Conservation (phyloP, 371 early-diverging fungal species). For the Mucor ambiguus region DNA sequence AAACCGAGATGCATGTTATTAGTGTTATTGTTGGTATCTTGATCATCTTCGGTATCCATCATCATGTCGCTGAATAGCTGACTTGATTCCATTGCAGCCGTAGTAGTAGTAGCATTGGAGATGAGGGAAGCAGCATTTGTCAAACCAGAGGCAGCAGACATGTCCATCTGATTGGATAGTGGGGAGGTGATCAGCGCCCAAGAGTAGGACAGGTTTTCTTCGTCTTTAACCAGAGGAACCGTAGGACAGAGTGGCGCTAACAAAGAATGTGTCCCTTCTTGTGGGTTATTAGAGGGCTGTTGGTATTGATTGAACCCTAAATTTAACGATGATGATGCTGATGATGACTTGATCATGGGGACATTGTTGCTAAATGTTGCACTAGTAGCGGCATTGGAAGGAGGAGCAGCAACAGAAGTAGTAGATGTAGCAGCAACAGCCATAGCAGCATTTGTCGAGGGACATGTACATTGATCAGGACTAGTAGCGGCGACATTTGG, state of each 20-base stretch:
- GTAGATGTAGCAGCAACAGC: not conserved
- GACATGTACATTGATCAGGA: constrained; percentile 15
- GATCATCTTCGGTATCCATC: constrained; percentile 4
- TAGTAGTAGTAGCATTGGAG: constrained; percentile 2
- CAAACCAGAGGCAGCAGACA: not conserved
- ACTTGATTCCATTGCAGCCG: not conserved
- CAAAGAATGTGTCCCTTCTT: constrained; percentile 16
- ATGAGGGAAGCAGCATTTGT: not conserved
- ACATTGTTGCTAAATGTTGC: constrained; percentile 1
- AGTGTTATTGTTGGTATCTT: constrained; percentile 9
- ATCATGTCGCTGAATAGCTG: constrained; percentile 13
- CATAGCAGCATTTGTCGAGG: constrained; percentile 7
- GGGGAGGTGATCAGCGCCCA: constrained; percentile 38
- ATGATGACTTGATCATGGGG: constrained; percentile 6
- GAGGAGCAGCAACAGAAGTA: not conserved
- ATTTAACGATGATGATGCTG: not conserved
- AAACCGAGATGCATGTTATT: constrained; percentile 24
- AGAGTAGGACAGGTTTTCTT: constrained; percentile 23
- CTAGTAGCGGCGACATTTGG: not conserved
- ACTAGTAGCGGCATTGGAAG: constrained; percentile 4
- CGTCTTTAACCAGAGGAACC: constrained; percentile 3
- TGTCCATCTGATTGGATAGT: constrained; percentile 14
- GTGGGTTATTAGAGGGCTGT: constrained; percentile 7
- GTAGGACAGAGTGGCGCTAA: constrained; percentile 34
- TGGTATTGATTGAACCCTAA: not conserved